These are phyloP conservation scores for Cercospora zeae-maydis DNA, from an alignment of 2,329 filamentous ascomycete genomes.

Conservation along the genomic window DNA sequence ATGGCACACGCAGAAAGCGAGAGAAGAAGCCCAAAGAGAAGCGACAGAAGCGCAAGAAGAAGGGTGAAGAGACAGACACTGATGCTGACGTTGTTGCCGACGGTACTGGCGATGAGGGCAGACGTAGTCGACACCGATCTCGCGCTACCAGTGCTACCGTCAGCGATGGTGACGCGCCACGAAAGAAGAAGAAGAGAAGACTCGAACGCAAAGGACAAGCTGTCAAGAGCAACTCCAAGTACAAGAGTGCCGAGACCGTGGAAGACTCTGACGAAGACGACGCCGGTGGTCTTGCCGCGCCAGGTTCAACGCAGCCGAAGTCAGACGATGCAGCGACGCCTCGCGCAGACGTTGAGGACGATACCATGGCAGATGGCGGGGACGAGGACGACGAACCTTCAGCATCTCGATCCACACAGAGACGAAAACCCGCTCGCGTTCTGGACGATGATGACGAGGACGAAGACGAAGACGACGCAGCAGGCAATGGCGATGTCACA, in stretches of 20 bases:
- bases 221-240: slow-evolving; percentile 55
- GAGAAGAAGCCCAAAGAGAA: slow-evolving; percentile 60
- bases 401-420: slow-evolving; percentile 18
- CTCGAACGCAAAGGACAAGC: slow-evolving; percentile 52
- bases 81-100: slow-evolving; percentile 43
- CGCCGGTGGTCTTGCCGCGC: slow-evolving; percentile 21
- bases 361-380: slow-evolving; percentile 24
- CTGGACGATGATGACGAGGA: slow-evolving; percentile 38
- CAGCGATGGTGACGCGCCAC: slow-evolving; percentile 55
- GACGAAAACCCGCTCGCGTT: slow-evolving; percentile 34
- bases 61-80: slow-evolving; percentile 46
- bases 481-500: slow-evolving; percentile 13
- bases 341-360: slow-evolving; percentile 24
- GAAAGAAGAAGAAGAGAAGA: slow-evolving; percentile 58
- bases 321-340: slow-evolving; percentile 29
- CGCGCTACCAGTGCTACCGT: slow-evolving; percentile 36
- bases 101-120: slow-evolving; percentile 48
- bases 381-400: slow-evolving; percentile 30
- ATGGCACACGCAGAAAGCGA: slow-evolving; percentile 73
- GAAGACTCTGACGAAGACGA: slow-evolving; percentile 69
- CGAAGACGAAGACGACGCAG: slow-evolving; percentile 32
- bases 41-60: slow-evolving; percentile 58
- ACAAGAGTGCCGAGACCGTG: slow-evolving; percentile 80
- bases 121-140: slow-evolving; percentile 33
- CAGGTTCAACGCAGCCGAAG: slow-evolving; percentile 22